These are phyloP conservation scores for Coniosporium apollinis DNA, from an alignment of 495 filamentous ascomycete species.

Conservation along the genomic window DNA sequence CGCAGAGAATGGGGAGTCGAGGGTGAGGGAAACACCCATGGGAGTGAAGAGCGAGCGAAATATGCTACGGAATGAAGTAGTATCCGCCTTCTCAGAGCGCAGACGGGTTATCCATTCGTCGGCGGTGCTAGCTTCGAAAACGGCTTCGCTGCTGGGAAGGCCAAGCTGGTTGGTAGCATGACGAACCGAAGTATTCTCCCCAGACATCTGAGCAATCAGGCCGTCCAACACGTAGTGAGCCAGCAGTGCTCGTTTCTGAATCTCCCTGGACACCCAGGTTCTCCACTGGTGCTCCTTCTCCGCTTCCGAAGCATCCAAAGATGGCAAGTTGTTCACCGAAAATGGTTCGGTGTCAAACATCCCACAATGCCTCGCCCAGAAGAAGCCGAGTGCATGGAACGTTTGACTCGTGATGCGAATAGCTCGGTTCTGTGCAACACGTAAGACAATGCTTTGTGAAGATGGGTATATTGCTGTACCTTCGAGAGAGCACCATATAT, in stretches of 20 bases:
- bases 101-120: conserved; percentile 27
- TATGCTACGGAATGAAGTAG: conserved; percentile 26
- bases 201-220: conserved; percentile 31
- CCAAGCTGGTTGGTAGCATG: conserved; percentile 29
- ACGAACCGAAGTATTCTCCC: conserved; percentile 26
- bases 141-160: conserved; percentile 27
- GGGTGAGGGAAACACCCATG: conserved; percentile 5
- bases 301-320: conserved; percentile 15
- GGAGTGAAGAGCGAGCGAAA: conserved; percentile 29
- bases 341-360: conserved; percentile 27
- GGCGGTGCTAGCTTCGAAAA: conserved; percentile 27
- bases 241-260: conserved; percentile 30
- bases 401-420: conserved; percentile 32
- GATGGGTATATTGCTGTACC: conserved; percentile 7
- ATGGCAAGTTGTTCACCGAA: conserved; percentile 22
- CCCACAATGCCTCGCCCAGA: conserved; percentile 33
- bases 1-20: conserved; percentile 22
- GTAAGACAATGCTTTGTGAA: background rate
- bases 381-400: conserved; percentile 32
- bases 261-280: conserved; percentile 29
- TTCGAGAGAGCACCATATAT: conserved; percentile 32
- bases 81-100: conserved; percentile 19
- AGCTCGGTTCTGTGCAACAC: conserved; percentile 18
- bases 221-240: conserved; percentile 34
- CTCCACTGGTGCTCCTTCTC: conserved; percentile 31